Conservation (phyloP, 2,329 filamentous ascomycete species). For the Dothidotthia symphoricarpi region DNA sequence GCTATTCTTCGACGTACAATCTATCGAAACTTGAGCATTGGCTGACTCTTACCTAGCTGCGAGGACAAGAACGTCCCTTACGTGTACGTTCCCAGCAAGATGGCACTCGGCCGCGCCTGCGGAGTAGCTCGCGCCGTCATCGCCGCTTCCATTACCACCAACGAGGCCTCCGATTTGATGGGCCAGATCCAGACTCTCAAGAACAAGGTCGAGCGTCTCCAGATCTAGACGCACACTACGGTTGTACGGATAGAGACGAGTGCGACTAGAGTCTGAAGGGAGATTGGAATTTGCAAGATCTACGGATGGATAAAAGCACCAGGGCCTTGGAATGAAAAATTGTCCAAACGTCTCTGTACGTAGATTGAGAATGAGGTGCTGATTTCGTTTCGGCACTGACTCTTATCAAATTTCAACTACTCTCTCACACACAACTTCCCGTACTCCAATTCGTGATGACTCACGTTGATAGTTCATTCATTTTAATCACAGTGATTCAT, state of each 20-base stretch:
- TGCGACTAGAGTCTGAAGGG: not conserved
- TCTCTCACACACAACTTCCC: no score
- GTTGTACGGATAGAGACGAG: conserved; percentile 1
- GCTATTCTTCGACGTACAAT: conserved; percentile 61
- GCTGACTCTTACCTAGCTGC: conserved; percentile 45
- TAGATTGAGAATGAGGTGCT: conserved; percentile 31
- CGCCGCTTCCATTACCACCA: conserved; percentile 77
- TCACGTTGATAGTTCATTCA: no score
- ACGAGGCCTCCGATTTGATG: conserved; percentile 65
- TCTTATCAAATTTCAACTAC: conserved; percentile 14
- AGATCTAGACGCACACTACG: conserved; percentile 61
- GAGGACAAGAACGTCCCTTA: conserved; percentile 75
- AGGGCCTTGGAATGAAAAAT: conserved; percentile 20
- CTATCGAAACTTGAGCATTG: no score
- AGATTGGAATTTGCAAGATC: conserved; percentile 12
- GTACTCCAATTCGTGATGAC: no score
- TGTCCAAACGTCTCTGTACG: conserved; percentile 12
- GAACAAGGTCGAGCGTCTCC: conserved; percentile 93
- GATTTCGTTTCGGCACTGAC: conserved; percentile 19
- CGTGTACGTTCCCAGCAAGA: conserved; percentile 69
- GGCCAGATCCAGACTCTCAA: conserved; percentile 84
- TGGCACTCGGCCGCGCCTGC: conserved; percentile 68
- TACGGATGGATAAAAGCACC: conserved; percentile 13
- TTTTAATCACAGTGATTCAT: no score
- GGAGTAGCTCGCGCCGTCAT: conserved; percentile 89